Conservation (phyloP, 495 filamentous ascomycete species). For the Trichoderma asperelloides region DNA sequence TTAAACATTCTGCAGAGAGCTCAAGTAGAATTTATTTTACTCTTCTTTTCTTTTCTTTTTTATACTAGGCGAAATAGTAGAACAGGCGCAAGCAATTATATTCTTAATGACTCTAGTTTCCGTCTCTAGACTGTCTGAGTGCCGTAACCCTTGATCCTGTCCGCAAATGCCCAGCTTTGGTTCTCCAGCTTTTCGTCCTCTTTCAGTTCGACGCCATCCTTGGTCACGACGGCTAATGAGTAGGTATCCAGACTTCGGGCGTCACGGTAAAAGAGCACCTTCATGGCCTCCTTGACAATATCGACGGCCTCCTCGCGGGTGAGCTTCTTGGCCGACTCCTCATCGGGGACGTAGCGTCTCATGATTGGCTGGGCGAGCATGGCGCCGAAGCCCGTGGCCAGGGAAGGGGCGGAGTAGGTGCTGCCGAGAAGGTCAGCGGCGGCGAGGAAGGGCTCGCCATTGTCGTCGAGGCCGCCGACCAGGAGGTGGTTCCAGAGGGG, state of each 20-base stretch:
- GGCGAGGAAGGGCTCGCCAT: slow-evolving; percentile 76
- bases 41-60: background rate
- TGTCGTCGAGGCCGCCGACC: slow-evolving; percentile 76
- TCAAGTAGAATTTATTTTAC: background rate
- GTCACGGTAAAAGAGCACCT: slow-evolving; percentile 96
- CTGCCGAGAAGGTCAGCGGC: slow-evolving; percentile 89
- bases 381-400: slow-evolving; percentile 90
- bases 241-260: slow-evolving; percentile 87
- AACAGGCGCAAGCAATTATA: background rate
- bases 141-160: slow-evolving; percentile 57
- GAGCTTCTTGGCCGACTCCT: slow-evolving; percentile 58
- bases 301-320: slow-evolving; percentile 71
- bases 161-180: slow-evolving; percentile 97
- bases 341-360: slow-evolving; percentile 71
- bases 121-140: slow-evolving; percentile 37
- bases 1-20: background rate
- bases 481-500: slow-evolving; percentile 94
- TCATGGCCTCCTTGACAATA: slow-evolving; percentile 85
- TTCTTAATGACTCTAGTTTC: background rate
- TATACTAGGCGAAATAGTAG: background rate
- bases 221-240: slow-evolving; percentile 79
- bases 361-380: slow-evolving; percentile 89
- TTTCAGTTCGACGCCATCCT: slow-evolving; percentile 73
- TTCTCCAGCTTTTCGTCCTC: slow-evolving; percentile 62
- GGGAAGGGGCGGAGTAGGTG: slow-evolving; percentile 72